phyloP scores from a whole-genome alignment of 495 filamentous ascomycete species.

The Penicillium canariense region DNA sequence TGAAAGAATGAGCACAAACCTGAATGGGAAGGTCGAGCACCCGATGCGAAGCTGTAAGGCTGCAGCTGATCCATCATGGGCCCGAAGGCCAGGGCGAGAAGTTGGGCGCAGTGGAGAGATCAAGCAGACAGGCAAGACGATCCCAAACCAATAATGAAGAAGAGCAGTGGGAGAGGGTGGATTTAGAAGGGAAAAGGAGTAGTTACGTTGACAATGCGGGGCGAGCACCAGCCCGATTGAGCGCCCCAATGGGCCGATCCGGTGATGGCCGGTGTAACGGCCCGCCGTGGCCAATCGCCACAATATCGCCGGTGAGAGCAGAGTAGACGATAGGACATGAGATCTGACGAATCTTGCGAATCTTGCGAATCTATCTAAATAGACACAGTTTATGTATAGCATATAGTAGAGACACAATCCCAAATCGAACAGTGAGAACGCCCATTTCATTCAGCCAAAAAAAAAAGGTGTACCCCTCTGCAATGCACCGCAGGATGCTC shows the following conservation, averaged over 20 bases:
- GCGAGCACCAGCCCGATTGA: constrained; percentile 27
- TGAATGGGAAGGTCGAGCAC: constrained; percentile 26
- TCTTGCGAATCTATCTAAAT: background rate
- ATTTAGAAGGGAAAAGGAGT: constrained; percentile 25
- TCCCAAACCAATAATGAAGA: constrained; percentile 19
- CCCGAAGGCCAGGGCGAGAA: constrained; percentile 20
- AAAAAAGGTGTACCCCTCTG: constrained; percentile 7
- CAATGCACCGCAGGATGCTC: constrained; percentile 22
- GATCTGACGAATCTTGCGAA: too few relatives aligned
- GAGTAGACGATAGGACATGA: too few relatives aligned
- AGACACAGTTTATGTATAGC: background rate
- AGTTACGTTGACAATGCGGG: constrained; percentile 23
- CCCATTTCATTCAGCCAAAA: background rate
- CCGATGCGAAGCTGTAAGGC: constrained; percentile 19
- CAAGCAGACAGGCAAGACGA: constrained; percentile 5
- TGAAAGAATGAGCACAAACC: constrained; percentile 24
- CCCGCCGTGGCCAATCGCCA: too few relatives aligned
- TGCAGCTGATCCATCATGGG: constrained; percentile 32
- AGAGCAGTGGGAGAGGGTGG: constrained; percentile 9
- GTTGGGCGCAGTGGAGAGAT: background rate
- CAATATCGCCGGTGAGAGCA: too few relatives aligned
- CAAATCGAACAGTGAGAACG: constrained; percentile 1
- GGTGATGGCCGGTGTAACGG: constrained; percentile 25
- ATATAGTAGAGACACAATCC: background rate
- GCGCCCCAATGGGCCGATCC: constrained; percentile 16